Base-by-base conservation (phyloP, 1,284 basidiomycete species). In the Trichosporon sp. region DNA sequence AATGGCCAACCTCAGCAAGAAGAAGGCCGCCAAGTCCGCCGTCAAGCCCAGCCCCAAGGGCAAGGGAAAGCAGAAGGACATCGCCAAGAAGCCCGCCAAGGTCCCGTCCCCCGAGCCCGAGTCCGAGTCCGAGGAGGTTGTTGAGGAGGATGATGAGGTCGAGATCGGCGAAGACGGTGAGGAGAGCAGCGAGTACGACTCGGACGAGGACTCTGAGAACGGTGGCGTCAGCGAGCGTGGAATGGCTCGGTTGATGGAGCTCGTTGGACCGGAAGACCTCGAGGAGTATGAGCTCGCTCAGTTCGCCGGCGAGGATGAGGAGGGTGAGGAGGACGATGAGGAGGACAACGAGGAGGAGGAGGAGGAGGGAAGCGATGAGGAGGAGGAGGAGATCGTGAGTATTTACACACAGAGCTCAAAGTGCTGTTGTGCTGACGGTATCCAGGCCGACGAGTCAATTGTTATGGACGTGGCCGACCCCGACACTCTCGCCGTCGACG, bases 171-270 rank as follows among this genome's bases (percentile, higher is more conserved):
- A 79, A 16, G 78, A 77, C 10, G 77, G 76, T 2, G 76, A 78
- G 19, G 77, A 79, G 19, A 78, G 77, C 19, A 72, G 73, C 11
- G 75, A 76, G 43, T 76, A 76, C 16, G 76, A 76, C 38, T 79
- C 80, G 40, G 90, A 93, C 79, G 83, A 92, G 54, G 88, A 89
- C 76, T 88, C 88, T 69, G 92, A 94, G 80, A 90, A 92, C 86
- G 92, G 92, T 48, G 92, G 93, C 73, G 84, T 95, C 71, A 93
- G 91, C 75, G 92, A 93, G 71, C 91, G 93, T 79, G 93, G 94
- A 79, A 88, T 88, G 88, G 84, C 86, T 78, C 86, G 88, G 69
- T 85, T 91, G 46, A 88, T 91, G 87, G 86, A 89, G 68, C 86
- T 89, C 7, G 84, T 90, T 67, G 88, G 87, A 3, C 89, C 91